These are phyloP conservation scores for Backusella liffmaniae DNA, from an alignment of 192 early-diverging fungal genomes.

Conservation along the genomic window DNA sequence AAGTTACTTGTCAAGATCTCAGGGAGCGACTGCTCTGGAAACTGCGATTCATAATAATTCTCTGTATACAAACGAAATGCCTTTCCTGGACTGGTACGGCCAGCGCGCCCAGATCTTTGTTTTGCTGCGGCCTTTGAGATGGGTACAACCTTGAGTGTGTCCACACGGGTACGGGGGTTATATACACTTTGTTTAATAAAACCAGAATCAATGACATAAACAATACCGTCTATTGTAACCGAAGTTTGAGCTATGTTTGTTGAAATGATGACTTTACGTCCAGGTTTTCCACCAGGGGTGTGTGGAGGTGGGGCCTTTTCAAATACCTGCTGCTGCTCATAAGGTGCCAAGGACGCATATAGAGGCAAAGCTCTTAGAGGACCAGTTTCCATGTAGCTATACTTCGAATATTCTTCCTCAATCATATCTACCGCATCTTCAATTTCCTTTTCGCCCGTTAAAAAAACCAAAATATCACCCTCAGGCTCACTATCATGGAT, in stretches of 20 bases:
- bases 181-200: slow-evolving; percentile 99
- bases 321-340: slow-evolving; percentile 91
- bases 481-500: slow-evolving; percentile 90
- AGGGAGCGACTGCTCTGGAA: slow-evolving; percentile 96
- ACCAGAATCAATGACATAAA: slow-evolving; percentile 98
- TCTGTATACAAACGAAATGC: slow-evolving; percentile 98
- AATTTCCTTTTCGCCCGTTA: slow-evolving; percentile 99
- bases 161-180: slow-evolving; percentile 96
- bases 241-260: slow-evolving; percentile 99
- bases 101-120: slow-evolving; percentile 97
- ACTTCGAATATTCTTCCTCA: slow-evolving; percentile 67
- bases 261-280: slow-evolving; percentile 95
- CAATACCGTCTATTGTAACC: slow-evolving; percentile 98
- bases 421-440: slow-evolving; percentile 91
- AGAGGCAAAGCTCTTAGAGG: slow-evolving; percentile 84
- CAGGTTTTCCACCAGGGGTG: slow-evolving; percentile 74
- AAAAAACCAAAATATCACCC: slow-evolving; percentile 96
- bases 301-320: slow-evolving; percentile 82
- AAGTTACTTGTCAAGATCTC: slow-evolving; percentile 98
- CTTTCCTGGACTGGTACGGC: slow-evolving; percentile 94
- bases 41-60: slow-evolving; percentile 86
- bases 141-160: slow-evolving; percentile 90
- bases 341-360: slow-evolving; percentile 90
- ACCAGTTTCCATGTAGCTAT: slow-evolving; percentile 58
- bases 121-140: slow-evolving; percentile 94